phyloP scores from a whole-genome alignment of 2,329 filamentous ascomycete species.

The Microcyclosporella mali region DNA sequence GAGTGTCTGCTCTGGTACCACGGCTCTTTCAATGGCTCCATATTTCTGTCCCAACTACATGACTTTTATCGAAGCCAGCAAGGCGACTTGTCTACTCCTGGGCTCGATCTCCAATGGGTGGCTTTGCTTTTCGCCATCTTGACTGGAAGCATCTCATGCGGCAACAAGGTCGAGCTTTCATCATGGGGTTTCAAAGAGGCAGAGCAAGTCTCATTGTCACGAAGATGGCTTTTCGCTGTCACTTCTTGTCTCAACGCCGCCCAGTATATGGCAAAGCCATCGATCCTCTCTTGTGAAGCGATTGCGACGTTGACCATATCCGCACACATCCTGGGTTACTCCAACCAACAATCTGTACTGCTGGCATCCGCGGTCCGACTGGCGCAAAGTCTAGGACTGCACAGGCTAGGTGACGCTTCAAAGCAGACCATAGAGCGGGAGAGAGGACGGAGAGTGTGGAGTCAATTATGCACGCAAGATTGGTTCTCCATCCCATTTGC shows the following conservation, averaged over 20 bases:
- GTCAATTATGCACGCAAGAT: slow-evolving; percentile 1
- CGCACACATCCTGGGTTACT: slow-evolving; percentile 10
- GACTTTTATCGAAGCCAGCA: slow-evolving; percentile 1
- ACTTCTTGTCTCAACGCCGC: slow-evolving; percentile 4
- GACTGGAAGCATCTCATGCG: slow-evolving; percentile 5
- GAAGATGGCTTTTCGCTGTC: slow-evolving; percentile 7
- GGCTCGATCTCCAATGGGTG: slow-evolving; percentile 8
- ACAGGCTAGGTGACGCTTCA: background rate
- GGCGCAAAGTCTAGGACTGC: slow-evolving; percentile 8
- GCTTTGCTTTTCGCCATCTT: slow-evolving; percentile 9
- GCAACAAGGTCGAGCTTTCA: slow-evolving; percentile 2
- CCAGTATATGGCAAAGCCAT: slow-evolving; percentile 4
- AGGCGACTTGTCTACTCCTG: background rate
- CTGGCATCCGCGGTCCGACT: slow-evolving; percentile 8
- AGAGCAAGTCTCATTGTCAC: slow-evolving; percentile 4
- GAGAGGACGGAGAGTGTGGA: background rate
- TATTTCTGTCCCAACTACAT: slow-evolving; percentile 2
- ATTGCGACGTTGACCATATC: slow-evolving; percentile 12
- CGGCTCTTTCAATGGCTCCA: slow-evolving; percentile 6
- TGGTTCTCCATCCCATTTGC: slow-evolving; percentile 8
- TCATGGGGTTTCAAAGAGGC: slow-evolving; percentile 1
- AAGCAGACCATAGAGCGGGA: background rate
- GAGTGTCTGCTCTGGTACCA: slow-evolving; percentile 12
- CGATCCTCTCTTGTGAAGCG: slow-evolving; percentile 6
- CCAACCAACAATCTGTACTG: slow-evolving; percentile 12